Conservation (phyloP, 306 rosid species). For the Acacia crassicarpa region DNA sequence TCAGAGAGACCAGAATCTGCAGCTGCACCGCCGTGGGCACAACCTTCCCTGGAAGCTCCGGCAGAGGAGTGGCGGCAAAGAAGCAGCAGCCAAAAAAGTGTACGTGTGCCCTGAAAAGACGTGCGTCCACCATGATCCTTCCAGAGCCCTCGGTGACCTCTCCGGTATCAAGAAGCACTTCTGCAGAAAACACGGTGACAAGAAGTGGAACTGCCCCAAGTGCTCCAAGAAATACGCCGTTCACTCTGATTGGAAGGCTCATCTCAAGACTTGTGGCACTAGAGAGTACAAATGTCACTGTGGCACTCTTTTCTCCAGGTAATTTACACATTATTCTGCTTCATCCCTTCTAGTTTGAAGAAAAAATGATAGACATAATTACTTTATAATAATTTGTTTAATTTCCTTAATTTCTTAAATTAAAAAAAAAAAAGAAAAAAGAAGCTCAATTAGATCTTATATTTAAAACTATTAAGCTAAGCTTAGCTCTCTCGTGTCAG, state of each 20-base stretch:
- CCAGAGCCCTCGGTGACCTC: conserved; percentile 30
- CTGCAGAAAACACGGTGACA: neutral
- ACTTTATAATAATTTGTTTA: no score
- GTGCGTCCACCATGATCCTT: conserved; percentile 84
- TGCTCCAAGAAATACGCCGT: conserved; percentile 5
- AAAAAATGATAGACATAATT: no score
- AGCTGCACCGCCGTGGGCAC: conserved; percentile 4
- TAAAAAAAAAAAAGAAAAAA: no score
- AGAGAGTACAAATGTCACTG: neutral
- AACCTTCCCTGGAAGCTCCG: neutral
- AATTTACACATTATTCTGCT: neutral
- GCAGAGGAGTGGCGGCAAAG: conserved; percentile 63
- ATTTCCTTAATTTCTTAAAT: no score
- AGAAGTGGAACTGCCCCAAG: neutral
- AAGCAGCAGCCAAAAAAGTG: conserved; percentile 61
- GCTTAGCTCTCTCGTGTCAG: conserved; percentile 34
- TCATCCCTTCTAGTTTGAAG: neutral
- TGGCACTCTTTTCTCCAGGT: conserved; percentile 74
- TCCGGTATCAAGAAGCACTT: neutral
- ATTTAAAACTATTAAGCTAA: no score
- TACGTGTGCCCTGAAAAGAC: conserved; percentile 87
- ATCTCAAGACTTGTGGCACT: neutral
- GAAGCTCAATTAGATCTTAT: no score
- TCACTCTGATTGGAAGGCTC: conserved; percentile 3
- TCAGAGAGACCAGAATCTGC: conserved; percentile 1